phyloP scores from a whole-genome alignment of 2,329 filamentous ascomycete genomes.

The Sphaerulina vaccinii region DNA sequence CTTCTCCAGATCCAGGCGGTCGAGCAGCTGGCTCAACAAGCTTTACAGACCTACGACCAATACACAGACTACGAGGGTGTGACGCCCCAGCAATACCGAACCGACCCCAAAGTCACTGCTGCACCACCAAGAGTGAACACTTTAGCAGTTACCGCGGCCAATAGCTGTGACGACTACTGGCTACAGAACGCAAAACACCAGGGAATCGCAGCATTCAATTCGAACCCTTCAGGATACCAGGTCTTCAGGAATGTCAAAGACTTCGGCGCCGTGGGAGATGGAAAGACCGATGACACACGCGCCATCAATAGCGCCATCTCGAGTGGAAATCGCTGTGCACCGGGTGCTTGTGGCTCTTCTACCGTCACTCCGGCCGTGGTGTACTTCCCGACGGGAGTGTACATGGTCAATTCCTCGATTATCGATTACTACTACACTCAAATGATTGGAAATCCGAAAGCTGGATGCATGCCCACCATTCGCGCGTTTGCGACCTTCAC shows the following conservation, averaged over 20 bases:
- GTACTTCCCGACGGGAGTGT: conserved; percentile 61
- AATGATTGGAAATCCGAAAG: conserved; percentile 59
- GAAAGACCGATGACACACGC: conserved; percentile 55
- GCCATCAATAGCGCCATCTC: conserved; percentile 52
- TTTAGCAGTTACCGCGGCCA: neutral
- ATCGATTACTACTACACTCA: conserved; percentile 64
- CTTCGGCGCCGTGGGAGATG: conserved; percentile 48
- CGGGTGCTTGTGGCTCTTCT: conserved; percentile 42
- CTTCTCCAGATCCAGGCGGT: conserved; percentile 11
- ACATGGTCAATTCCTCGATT: conserved; percentile 56
- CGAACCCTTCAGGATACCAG: conserved; percentile 41
- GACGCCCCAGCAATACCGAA: conserved; percentile 1
- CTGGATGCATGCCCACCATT: conserved; percentile 51
- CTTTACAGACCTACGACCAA: conserved; percentile 7
- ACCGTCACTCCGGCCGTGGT: conserved; percentile 56
- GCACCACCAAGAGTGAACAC: conserved; percentile 2
- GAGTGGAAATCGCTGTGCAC: conserved; percentile 43
- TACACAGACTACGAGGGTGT: conserved; percentile 2
- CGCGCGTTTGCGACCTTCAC: conserved; percentile 54
- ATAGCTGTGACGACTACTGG: conserved; percentile 35
- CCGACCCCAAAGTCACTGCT: neutral
- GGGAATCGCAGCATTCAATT: conserved; percentile 50
- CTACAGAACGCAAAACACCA: conserved; percentile 50
- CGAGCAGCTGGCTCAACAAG: conserved; percentile 5
- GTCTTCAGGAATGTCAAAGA: conserved; percentile 53